phyloP scores from a whole-genome alignment of 257 asterid species.

The Solanum habrochaites region DNA sequence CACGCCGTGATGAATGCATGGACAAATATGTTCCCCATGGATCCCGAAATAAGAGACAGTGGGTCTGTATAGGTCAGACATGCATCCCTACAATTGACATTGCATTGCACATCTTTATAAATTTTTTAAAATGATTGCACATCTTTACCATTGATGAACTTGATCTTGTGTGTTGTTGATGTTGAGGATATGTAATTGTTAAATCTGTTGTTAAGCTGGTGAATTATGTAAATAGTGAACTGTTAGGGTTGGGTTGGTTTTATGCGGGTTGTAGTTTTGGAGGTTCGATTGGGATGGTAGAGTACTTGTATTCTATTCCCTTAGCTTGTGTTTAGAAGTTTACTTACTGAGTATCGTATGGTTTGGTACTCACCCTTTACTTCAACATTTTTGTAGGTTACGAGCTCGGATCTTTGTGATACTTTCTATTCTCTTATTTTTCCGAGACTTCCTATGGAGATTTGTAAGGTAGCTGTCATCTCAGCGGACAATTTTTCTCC shows the following conservation, averaged over 20 bases:
- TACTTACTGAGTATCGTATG: neutral
- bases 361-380: neutral
- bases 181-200: neutral
- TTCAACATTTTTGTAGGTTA: neutral
- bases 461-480: neutral
- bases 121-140: neutral
- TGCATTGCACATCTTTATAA: neutral
- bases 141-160: neutral
- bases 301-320: neutral
- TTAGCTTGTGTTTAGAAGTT: neutral
- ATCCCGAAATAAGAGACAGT: neutral
- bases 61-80: neutral
- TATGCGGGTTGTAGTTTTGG: neutral
- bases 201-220: neutral
- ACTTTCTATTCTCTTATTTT: neutral
- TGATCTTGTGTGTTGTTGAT: neutral
- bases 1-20: neutral
- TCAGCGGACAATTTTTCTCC: neutral
- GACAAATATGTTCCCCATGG: neutral
- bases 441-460: neutral
- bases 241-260: neutral
- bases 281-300: neutral
- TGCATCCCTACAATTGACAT: neutral
- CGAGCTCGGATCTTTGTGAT: neutral
- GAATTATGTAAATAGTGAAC: neutral